Conservation (phyloP, 768 basidiomycete species). For the Dentipellis sp. region DNA sequence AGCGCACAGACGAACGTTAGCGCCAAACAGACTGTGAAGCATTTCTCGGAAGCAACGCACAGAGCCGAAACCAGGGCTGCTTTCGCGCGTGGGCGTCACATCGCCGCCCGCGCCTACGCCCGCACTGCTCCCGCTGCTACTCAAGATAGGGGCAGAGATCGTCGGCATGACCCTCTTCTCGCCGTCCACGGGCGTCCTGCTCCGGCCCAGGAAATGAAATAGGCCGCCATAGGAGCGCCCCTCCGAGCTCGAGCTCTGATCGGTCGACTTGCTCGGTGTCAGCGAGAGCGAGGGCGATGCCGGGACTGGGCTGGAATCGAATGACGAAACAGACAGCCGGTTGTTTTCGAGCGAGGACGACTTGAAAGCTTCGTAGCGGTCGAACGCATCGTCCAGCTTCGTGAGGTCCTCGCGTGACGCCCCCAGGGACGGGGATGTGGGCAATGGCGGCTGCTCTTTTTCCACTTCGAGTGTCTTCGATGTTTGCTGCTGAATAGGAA, state of each 20-base stretch:
- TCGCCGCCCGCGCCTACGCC: slow-evolving; percentile 21
- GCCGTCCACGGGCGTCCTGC: slow-evolving; percentile 43
- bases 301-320: slow-evolving; percentile 25
- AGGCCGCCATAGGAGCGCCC: slow-evolving; percentile 6
- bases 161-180: slow-evolving; percentile 35
- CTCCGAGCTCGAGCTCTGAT: slow-evolving; percentile 29
- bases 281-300: neutral
- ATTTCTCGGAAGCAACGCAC: slow-evolving; percentile 28
- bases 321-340: slow-evolving; percentile 56
- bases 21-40: neutral
- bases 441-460: slow-evolving; percentile 31
- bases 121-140: too few relatives aligned
- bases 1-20: neutral
- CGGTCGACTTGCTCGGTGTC: neutral
- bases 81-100: slow-evolving; percentile 28
- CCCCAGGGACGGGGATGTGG: slow-evolving; percentile 15
- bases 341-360: slow-evolving; percentile 38
- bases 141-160: slow-evolving; percentile 62
- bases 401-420: slow-evolving; percentile 14
- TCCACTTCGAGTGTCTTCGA: slow-evolving; percentile 31
- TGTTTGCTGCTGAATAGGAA: slow-evolving; percentile 26
- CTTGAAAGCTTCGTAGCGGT: slow-evolving; percentile 80
- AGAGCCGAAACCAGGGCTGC: slow-evolving; percentile 56
- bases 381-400: slow-evolving; percentile 75
- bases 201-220: slow-evolving; percentile 44